phyloP scores from a whole-genome alignment of 208 protist genomes.

The Wallacemonas sp. region DNA sequence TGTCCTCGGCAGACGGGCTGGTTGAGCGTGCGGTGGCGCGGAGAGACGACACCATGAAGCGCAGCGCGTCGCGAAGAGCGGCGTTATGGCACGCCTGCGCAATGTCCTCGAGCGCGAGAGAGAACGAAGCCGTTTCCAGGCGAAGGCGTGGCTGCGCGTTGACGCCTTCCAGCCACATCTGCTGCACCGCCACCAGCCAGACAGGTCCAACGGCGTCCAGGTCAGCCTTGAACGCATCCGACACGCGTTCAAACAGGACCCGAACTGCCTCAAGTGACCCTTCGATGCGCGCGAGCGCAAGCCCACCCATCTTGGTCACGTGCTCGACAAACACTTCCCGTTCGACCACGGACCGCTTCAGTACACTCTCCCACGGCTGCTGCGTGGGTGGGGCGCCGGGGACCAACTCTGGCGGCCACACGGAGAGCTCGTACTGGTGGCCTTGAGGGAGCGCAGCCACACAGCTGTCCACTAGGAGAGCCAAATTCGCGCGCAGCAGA shows the following conservation, averaged over 20 bases:
- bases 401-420: background rate
- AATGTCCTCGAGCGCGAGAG: constrained; percentile 28
- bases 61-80: constrained; percentile 41
- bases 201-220: background rate
- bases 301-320: constrained; percentile 23
- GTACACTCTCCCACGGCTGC: background rate
- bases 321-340: constrained; percentile 44
- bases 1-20: background rate
- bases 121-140: constrained; percentile 17
- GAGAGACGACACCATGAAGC: constrained; percentile 40
- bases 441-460: constrained; percentile 27
- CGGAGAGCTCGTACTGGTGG: constrained; percentile 19
- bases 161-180: constrained; percentile 74
- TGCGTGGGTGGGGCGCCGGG: background rate
- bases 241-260: constrained; percentile 23
- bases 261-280: constrained; percentile 41
- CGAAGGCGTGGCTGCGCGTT: constrained; percentile 23
- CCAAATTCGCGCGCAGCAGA: constrained; percentile 49
- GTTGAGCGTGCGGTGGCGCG: constrained; percentile 26
- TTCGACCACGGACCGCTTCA: constrained; percentile 3
- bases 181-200: constrained; percentile 51
- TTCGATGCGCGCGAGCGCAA: constrained; percentile 28
- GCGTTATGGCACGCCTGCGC: constrained; percentile 34
- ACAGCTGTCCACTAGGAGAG: constrained; percentile 63
- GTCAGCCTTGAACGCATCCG: background rate